phyloP scores from a whole-genome alignment of 169 alveolate genomes.

The Plasmodium sp. region DNA sequence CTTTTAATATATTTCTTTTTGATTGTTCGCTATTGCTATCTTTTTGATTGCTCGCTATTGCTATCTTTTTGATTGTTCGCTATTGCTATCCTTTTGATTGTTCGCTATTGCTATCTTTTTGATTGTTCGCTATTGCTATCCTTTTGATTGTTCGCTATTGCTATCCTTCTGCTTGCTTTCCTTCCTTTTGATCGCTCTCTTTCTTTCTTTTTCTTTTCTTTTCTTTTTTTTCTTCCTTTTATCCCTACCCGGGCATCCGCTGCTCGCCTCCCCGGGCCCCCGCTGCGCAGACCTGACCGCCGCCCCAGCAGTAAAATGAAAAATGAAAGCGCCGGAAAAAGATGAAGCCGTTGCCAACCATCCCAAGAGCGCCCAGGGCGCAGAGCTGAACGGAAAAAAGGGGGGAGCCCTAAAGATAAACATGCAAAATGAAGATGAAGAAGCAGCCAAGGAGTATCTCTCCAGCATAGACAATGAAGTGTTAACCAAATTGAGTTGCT shows the following conservation, averaged over 20 bases:
- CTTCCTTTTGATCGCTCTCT: neutral
- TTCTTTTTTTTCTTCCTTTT: no score
- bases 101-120: no score
- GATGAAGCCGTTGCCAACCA: neutral
- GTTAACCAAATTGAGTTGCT: neutral
- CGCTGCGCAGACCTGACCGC: neutral
- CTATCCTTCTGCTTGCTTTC: no score
- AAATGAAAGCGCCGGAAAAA: slow-evolving; percentile 29
- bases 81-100: no score
- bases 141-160: no score
- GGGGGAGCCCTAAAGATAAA: neutral
- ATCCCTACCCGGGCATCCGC: no score
- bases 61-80: no score
- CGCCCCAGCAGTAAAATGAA: slow-evolving; percentile 12
- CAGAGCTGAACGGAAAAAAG: neutral
- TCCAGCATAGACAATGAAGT: neutral
- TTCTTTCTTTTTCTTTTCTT: no score
- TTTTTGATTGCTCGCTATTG: no score
- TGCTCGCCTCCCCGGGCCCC: neutral
- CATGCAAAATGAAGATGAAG: neutral
- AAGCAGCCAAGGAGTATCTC: neutral
- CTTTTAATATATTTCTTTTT: no score
- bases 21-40: no score
- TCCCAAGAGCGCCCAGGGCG: neutral
- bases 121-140: no score